Percentiles rank a stretch among this genome's conserved stretches.
Evolutionary conservation across 345 rosid genomes (phyloP).

Genomic region (Hibiscus syriacus): DNA sequence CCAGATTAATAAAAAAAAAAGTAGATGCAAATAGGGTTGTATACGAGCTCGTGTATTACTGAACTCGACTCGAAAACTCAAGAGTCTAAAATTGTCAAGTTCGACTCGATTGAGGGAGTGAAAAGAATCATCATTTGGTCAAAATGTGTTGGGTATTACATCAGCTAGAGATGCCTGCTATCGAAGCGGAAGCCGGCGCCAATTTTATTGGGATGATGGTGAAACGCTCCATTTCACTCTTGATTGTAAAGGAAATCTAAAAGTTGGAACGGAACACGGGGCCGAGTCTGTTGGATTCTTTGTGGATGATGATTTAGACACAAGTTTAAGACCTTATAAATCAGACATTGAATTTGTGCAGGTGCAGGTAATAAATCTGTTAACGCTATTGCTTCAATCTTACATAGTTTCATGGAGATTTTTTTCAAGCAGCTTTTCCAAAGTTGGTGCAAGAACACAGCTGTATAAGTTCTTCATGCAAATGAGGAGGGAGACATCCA

Average conservation of each 20-base stretch:
- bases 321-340: conserved; percentile 52
- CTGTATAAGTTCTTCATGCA: conserved; percentile 76
- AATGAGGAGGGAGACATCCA: conserved; percentile 56
- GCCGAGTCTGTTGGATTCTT: conserved; percentile 81
- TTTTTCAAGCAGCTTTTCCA: conserved; percentile 54
- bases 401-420: conserved; percentile 73
- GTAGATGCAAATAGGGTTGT: no score
- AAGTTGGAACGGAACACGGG: conserved; percentile 62
- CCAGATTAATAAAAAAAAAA: no score
- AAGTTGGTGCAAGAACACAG: conserved; percentile 34
- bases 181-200: conserved; percentile 24
- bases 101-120: neutral
- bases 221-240: no score
- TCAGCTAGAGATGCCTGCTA: conserved; percentile 7
- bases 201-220: no score
- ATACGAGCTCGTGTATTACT: no score
- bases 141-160: conserved; percentile 8
- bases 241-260: no score
- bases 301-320: conserved; percentile 67
- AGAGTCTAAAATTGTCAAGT: no score
- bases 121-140: neutral
- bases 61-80: no score
- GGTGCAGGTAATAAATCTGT: conserved; percentile 26
- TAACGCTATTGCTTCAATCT: conserved; percentile 1
- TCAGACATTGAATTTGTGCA: conserved; percentile 72